phyloP scores from a whole-genome alignment of 2,329 filamentous ascomycete species.

The Magnaporthales sp. region DNA sequence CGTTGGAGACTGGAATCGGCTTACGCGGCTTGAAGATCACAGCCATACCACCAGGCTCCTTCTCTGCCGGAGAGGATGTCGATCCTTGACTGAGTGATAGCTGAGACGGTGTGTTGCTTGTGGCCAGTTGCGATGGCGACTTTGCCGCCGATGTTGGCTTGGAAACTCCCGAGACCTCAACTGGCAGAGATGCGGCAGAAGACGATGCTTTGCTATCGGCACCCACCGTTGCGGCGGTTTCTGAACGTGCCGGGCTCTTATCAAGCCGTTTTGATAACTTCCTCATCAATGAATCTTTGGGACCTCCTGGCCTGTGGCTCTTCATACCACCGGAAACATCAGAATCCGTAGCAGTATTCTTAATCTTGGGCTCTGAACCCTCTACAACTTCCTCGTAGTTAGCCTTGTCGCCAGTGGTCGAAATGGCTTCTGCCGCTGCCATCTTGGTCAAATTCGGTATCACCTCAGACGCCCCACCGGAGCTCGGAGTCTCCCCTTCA shows the following conservation, averaged over 20 bases:
- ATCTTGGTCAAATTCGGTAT: slow-evolving; percentile 41
- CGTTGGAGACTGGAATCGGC: slow-evolving; percentile 64
- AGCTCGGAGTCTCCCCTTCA: slow-evolving; percentile 43
- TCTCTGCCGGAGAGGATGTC: slow-evolving; percentile 6
- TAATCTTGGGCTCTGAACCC: slow-evolving; percentile 6
- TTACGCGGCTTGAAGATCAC: slow-evolving; percentile 68
- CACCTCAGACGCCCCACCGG: slow-evolving; percentile 39
- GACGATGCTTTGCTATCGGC: slow-evolving; percentile 8
- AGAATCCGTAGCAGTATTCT: neutral
- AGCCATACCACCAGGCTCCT: slow-evolving; percentile 54
- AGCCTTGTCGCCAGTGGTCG: slow-evolving; percentile 4
- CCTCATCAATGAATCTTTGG: slow-evolving; percentile 10
- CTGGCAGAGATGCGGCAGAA: neutral
- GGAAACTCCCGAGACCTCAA: neutral
- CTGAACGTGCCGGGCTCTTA: neutral
- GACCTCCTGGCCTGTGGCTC: slow-evolving; percentile 7
- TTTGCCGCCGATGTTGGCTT: neutral
- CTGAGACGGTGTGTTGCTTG: neutral
- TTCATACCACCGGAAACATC: slow-evolving; percentile 1
- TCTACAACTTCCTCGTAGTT: slow-evolving; percentile 10
- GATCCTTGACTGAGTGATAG: slow-evolving; percentile 8
- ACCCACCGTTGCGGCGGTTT: slow-evolving; percentile 2
- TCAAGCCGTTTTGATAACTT: slow-evolving; percentile 13
- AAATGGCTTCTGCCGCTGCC: slow-evolving; percentile 25
- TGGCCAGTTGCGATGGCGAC: neutral